Evolutionary conservation across 2,329 filamentous ascomycete genomes (phyloP), one percentile per base, ranked within the genome.

Genomic region (Aspergillus pseudoterreus): DNA sequence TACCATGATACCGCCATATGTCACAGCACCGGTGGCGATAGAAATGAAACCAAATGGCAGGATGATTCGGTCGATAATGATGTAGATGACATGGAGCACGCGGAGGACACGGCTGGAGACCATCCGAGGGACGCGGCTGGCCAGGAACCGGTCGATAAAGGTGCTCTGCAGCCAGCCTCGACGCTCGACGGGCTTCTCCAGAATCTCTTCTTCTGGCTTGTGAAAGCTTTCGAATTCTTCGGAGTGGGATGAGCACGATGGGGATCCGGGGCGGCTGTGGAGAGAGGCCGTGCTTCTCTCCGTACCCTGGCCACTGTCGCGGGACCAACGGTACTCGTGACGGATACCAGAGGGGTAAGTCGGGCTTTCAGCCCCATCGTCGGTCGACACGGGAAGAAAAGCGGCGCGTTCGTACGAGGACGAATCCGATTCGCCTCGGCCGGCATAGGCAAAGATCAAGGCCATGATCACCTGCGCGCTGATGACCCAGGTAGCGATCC

Each of bases 1-100:
- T 79, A 92, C 88, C 69, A 94, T 94, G 58, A 96, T 87, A 24
- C 92, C 88, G 22, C 84, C 88, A 64, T 88, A 92, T 0, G 90
- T 85, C 27, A 89, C 80, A 33, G 87, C 80, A 4, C 92, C 92
- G 4, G 84, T 87, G 17, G 81, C 75, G 14, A 96, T 71, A 0
- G 84, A 81, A 41, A 88, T 73, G 61, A 92, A 95, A 1, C 89
- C 90, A 36, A 95, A 78, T 0, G 90, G 79, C 32, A 96, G 73
- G 54, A 95, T 86, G 2, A 86, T 78, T 46, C 91, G 84, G 66
- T 96, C 90, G 27, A 95, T 74, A 6, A 85, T 65, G 45, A 84
- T 78, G 69, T 92, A 90, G 0, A 78, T 69, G 38, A 86, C 66
- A 30, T 79, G 72, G 19, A 92, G 63, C 19, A 81, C 69, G 46